Evolutionary conservation across 192 early-diverging fungal genomes (phyloP), one percentile per base, ranked within the genome.

Genomic region (Backusella parvicylindrica): DNA sequence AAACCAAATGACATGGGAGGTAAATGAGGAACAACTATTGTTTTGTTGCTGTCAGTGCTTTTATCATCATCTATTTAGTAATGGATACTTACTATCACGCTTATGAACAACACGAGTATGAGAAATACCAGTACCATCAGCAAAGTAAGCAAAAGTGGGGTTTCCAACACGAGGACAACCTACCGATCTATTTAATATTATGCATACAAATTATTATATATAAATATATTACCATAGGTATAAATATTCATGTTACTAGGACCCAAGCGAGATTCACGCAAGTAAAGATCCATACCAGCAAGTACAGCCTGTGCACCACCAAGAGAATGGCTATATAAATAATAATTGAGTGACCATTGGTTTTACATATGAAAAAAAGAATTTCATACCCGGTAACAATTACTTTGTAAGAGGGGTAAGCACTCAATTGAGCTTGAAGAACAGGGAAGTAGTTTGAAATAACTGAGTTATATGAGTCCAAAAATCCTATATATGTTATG

Each of bases 241-340:
- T 72, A 75, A 6, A 75, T 49, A 26, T 11, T 35, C 18, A 79
- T 23, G n/a, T 79, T 79, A 15, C 16, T 15, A 21, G 68, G 41
- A 28, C 32, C 75, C 12, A 79, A 37, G 2, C 56, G 30, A 16
- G 30, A 2, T 9, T 72, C 43, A 6, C 74, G 74, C 16, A 75
- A 70, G 40, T 77, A 77, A 12, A 81, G 69, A 68, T 81, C 80
- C 64, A 81, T 47, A 8, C 68, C 69, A 36, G 75, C 68, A 37
- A 81, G 30, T 3, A 69, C 31, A 32, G 80, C 75, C 6, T 69
- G 18, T 15, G 80, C 75, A 74, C 68, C 80, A 16, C 80, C 80
- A 40, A 81, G 76, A 0, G 76, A 77, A 33, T 81, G 80, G 12
- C 80, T 77, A 28, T 11, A 13, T 5, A n/a, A 47, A 47, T 47